Base-by-base conservation (phyloP, 1,139 yeast genomes). In the Candida sp. region DNA sequence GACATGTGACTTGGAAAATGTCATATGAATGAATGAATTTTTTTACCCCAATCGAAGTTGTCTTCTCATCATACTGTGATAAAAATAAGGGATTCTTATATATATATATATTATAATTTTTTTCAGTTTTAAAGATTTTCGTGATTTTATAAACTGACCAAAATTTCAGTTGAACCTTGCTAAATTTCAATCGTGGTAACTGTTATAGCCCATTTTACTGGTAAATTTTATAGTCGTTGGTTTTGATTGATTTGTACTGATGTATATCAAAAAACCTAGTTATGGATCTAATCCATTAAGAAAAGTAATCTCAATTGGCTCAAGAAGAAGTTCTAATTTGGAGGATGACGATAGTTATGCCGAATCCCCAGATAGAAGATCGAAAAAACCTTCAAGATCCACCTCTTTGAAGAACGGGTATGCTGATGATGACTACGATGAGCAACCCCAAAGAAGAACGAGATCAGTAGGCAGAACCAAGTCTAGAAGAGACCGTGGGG, bases 221-320 rank as follows among this genome's bases (percentile, higher is more conserved):
- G n/a, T n/a, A n/a, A n/a, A n/a, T n/a, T n/a, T n/a, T n/a, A n/a
- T n/a, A n/a, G n/a, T n/a, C n/a, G n/a, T n/a, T n/a, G 11, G 19
- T 32, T n/a, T 11, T 12, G 34, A 8, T 15, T 32, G 34, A n/a
- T 32, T 32, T n/a, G 34, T n/a, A n/a, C n/a, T 19, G 8, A 36
- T 37, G 39, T 37, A 37, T 21, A 37, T 37, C 39, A 37, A 37
- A 29, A 37, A 37, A 29, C 39, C 39, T 23, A 37, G 39, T 21
- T 37, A 37, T 15, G 39, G 39, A 11, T 25, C 23, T 11, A 30
- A 37, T 19, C 39, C 39, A 8, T 37, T 37, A 22, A 27, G 39
- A 29, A 37, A 37, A 22, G 34, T 37, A 11, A 7, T 33, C 21
- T 37, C 39, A 5, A 25, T 37, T 21, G 34, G 39, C 5, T 37